Conservation (phyloP, 2,329 filamentous ascomycete genomes). For the Xylaria polymorpha region DNA sequence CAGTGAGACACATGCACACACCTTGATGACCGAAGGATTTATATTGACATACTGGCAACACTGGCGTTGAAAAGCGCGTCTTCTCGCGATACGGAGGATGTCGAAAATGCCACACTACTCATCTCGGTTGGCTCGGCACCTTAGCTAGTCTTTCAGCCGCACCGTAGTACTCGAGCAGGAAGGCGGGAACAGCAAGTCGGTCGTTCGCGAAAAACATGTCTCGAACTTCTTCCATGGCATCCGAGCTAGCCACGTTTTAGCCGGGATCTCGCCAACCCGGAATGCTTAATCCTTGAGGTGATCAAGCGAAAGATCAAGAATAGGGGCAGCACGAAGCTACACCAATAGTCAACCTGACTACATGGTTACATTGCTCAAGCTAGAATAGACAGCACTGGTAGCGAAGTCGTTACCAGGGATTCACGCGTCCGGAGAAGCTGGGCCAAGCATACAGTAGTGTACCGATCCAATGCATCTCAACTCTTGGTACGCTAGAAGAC, state of each 20-base stretch:
- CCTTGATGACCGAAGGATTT: conserved; percentile 6
- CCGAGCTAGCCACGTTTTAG: background rate
- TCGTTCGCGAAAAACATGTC: background rate
- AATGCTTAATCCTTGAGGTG: background rate
- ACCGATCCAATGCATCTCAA: background rate
- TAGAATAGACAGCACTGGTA: background rate
- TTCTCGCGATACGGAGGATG: background rate
- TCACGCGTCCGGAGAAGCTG: background rate
- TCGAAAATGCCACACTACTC: background rate
- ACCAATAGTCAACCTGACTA: conserved; percentile 2
- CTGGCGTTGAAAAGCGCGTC: background rate
- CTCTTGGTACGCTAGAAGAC: background rate
- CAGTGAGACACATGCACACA: background rate
- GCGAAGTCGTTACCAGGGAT: background rate
- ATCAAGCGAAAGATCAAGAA: conserved; percentile 2
- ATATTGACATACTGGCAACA: background rate
- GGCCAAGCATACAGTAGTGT: background rate
- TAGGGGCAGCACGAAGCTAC: background rate
- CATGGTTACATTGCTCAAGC: background rate
- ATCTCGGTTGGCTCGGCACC: conserved; percentile 2
- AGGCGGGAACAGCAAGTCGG: background rate
- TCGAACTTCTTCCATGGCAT: conserved; percentile 1
- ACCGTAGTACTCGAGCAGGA: conserved; percentile 1
- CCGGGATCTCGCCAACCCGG: background rate
- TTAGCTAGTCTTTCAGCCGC: conserved; percentile 20